Evolutionary conservation across 2,329 filamentous ascomycete genomes (phyloP).

Genomic region (Xylariomycetidae sp.): DNA sequence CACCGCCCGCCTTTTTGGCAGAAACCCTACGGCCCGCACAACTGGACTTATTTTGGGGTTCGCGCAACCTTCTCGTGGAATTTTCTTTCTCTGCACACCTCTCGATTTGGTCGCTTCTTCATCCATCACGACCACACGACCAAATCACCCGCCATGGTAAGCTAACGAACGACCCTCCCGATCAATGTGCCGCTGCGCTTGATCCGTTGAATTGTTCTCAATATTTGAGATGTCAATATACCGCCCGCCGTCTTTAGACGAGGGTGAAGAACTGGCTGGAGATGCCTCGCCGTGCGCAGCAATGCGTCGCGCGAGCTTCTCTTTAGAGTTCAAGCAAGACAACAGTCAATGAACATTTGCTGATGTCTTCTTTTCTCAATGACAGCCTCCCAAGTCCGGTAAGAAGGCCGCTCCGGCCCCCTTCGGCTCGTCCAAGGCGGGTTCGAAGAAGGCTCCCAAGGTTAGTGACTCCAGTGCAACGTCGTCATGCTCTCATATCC

Average conservation of each 20-base stretch:
- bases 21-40: slow-evolving; percentile 24
- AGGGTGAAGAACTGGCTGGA: slow-evolving; percentile 63
- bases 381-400: slow-evolving; percentile 98
- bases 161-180: slow-evolving; percentile 32
- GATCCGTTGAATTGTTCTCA: slow-evolving; percentile 25
- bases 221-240: slow-evolving; percentile 30
- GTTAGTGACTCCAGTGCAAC: slow-evolving; percentile 48
- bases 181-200: slow-evolving; percentile 26
- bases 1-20: slow-evolving; percentile 11
- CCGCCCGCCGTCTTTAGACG: slow-evolving; percentile 37
- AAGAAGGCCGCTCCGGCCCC: slow-evolving; percentile 98
- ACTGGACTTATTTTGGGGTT: slow-evolving; percentile 14
- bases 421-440: slow-evolving; percentile 86
- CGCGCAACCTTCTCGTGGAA: slow-evolving; percentile 23
- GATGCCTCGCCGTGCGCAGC: slow-evolving; percentile 42
- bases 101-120: slow-evolving; percentile 32
- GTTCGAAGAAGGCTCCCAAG: slow-evolving; percentile 95
- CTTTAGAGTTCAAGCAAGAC: slow-evolving; percentile 93
- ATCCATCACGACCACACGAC: slow-evolving; percentile 44
- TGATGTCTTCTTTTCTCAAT: slow-evolving; percentile 99
- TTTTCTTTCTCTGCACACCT: slow-evolving; percentile 25
- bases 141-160: slow-evolving; percentile 56
- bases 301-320: slow-evolving; percentile 53
- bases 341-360: slow-evolving; percentile 68
- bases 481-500: slow-evolving; percentile 3